Evolutionary conservation across 2,329 filamentous ascomycete species (phyloP), one percentile per base, ranked within the genome.

Genomic region (Penicillium sp.): DNA sequence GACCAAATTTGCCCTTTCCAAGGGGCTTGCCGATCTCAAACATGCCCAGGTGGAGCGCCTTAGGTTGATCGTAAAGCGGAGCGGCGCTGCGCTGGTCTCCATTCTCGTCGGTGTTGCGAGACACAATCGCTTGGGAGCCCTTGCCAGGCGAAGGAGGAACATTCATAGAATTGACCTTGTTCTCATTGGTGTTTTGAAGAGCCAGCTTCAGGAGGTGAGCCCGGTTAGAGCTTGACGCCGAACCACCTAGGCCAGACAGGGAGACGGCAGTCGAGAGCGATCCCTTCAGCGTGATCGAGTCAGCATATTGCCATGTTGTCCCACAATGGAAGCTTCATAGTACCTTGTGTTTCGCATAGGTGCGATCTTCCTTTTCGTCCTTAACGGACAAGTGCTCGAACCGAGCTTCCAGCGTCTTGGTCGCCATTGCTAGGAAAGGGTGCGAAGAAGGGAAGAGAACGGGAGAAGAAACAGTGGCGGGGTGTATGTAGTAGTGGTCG

Each of bases 341-440:
- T 81, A 94, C 92, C 87, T 96, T 96, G 62, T 86, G 77, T 78
- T 96, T 96, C 67, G 86, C 82, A 74, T 90, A 88, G 28, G 74
- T 64, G 63, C 83, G 83, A 58, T 78, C 78, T 60, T 91, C 89
- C 73, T 94, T 96, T 78, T 96, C 93, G 73, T 97, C 93, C 69
- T 90, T 89, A 63, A 97, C 91, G 20, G 90, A 89, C 79, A 97
- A 86, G 77, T 88, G 89, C 86, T 96, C 92, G 73, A 98, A 91
- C 70, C 91, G 90, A 78, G 90, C 83, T 80, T 97, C 94, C 49
- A 98, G 83, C 54, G 86, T 87, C 68, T 90, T 86, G 60, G 90
- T 86, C 65, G 93, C 86, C 90, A 94, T 85, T 45, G 50, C 88
- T 63, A 49, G 54, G 35, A 58, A 57, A 28, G 51, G 48, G 39